A percentile compares a stretch with the other conserved stretches of the same genome.
Evolutionary conservation across 2,329 filamentous ascomycete genomes (phyloP).

Genomic region (Daldinia sp.): DNA sequence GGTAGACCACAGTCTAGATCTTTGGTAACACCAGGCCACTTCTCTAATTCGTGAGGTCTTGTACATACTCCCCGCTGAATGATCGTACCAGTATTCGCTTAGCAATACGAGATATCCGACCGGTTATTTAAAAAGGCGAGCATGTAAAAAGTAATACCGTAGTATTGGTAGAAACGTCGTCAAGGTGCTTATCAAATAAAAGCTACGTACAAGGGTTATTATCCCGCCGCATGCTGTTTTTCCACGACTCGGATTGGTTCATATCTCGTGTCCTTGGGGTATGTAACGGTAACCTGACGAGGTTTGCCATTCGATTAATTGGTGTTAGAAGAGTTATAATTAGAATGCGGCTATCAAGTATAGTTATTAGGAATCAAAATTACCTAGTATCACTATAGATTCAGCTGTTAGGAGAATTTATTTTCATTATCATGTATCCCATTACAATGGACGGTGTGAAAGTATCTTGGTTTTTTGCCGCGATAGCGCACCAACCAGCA

Average conservation of each 20-base stretch:
- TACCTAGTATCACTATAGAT: too few species aligned
- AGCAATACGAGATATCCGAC: conserved; percentile 24
- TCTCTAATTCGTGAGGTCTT: neutral
- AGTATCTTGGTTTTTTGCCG: too few species aligned
- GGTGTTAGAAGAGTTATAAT: too few species aligned
- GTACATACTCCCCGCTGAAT: conserved; percentile 3
- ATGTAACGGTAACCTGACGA: too few species aligned
- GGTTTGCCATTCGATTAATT: too few species aligned
- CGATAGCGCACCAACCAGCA: too few species aligned
- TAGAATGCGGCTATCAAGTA: too few species aligned
- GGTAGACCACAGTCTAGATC: conserved; percentile 21
- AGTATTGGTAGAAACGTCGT: conserved; percentile 1
- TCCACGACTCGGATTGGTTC: conserved; percentile 35
- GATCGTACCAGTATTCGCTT: conserved; percentile 6
- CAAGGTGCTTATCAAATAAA: neutral
- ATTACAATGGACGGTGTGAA: too few species aligned
- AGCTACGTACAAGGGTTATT: conserved; percentile 3
- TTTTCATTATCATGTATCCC: too few species aligned
- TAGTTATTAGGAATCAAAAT: too few species aligned
- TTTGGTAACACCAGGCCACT: neutral
- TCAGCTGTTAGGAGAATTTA: too few species aligned
- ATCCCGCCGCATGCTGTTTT: conserved; percentile 40
- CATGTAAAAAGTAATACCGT: conserved; percentile 5
- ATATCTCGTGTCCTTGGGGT: too few species aligned
- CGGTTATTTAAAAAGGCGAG: conserved; percentile 27